phyloP scores from a whole-genome alignment of 495 filamentous ascomycete species.

The Mycothermus thermophilus region DNA sequence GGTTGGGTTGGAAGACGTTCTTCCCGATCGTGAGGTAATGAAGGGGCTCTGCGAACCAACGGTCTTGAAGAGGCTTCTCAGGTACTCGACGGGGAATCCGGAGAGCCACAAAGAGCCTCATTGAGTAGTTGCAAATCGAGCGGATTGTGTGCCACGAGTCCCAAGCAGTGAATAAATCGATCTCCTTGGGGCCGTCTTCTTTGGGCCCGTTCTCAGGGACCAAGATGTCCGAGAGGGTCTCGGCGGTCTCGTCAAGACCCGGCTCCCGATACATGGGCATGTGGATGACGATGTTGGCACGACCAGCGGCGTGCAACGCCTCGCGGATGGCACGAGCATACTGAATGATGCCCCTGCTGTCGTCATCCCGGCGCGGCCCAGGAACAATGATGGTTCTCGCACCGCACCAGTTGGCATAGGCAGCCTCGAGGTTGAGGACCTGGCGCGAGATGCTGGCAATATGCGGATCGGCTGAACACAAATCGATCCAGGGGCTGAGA shows the following conservation, averaged over 20 bases:
- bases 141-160: conserved; percentile 87
- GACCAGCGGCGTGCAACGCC: conserved; percentile 54
- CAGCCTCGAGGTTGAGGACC: conserved; percentile 77
- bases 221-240: conserved; percentile 24
- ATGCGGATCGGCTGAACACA: conserved; percentile 68
- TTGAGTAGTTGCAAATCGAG: conserved; percentile 72
- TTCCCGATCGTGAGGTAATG: conserved; percentile 59
- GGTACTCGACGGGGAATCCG: conserved; percentile 69
- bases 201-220: conserved; percentile 10
- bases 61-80: conserved; percentile 52
- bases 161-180: conserved; percentile 67
- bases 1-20: conserved; percentile 60
- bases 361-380: conserved; percentile 46
- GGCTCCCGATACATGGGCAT: conserved; percentile 60
- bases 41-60: conserved; percentile 92
- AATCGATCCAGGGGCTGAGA: conserved; percentile 77
- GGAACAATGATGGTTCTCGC: conserved; percentile 68
- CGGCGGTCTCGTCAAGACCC: conserved; percentile 24
- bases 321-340: conserved; percentile 82
- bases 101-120: conserved; percentile 70
- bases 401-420: conserved; percentile 91
- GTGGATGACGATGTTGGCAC: conserved; percentile 67
- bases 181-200: conserved; percentile 17
- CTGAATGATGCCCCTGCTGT: conserved; percentile 37
- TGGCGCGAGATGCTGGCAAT: conserved; percentile 75